Conservation (phyloP, 306 rosid genomes). For the Dryas alaskensis region DNA sequence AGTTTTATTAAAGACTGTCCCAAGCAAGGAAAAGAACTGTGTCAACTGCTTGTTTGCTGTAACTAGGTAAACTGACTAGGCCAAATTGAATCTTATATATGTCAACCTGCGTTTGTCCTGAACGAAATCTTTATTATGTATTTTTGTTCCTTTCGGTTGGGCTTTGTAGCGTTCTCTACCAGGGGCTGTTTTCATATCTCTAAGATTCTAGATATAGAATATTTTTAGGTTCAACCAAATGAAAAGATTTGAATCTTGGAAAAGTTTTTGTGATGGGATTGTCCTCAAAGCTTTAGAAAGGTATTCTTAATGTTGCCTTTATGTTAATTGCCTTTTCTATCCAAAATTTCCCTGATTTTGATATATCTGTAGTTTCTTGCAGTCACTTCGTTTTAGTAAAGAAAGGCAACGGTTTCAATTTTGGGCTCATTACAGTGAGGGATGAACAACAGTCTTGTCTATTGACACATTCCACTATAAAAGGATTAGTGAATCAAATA, state of each 20-base stretch:
- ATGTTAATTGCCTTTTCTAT: not conserved
- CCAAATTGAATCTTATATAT: not conserved
- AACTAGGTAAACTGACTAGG: not conserved
- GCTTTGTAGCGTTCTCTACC: not conserved
- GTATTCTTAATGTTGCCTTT: not conserved
- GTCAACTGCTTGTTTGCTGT: not conserved
- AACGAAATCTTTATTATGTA: not conserved
- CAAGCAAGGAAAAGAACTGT: not conserved
- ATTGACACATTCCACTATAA: not conserved
- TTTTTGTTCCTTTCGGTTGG: not conserved
- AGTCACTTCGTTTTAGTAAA: not conserved
- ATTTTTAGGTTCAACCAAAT: not conserved
- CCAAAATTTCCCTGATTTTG: not conserved
- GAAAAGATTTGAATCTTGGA: not conserved
- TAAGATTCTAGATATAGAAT: not conserved
- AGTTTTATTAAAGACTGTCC: not conserved
- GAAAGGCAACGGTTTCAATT: not conserved
- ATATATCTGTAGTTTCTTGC: not conserved
- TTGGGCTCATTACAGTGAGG: not conserved
- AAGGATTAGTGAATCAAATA: not conserved
- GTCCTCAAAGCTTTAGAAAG: not conserved
- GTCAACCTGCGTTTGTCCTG: not conserved
- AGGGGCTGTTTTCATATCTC: not conserved
- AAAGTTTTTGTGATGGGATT: not conserved
- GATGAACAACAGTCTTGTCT: not conserved